These are phyloP conservation scores for Trichophyton simii DNA, from an alignment of 2,329 filamentous ascomycete species.

Conservation along the genomic window DNA sequence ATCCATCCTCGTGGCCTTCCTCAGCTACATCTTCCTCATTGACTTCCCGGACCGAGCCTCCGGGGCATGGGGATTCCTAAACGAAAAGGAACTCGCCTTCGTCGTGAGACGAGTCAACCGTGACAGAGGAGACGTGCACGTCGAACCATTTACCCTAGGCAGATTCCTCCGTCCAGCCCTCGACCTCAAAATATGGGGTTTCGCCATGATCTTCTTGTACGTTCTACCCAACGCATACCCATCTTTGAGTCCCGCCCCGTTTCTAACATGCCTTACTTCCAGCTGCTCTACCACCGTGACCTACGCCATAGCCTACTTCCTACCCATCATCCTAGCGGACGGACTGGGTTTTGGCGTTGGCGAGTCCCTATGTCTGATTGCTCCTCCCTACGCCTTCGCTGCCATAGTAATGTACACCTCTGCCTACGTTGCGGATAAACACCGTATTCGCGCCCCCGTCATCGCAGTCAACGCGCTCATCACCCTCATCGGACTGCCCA, in stretches of 20 bases:
- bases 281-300: constrained; percentile 57
- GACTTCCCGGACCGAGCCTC: constrained; percentile 26
- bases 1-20: constrained; percentile 17
- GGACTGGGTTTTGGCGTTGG: constrained; percentile 54
- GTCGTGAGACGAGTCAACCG: constrained; percentile 40
- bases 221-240: neutral
- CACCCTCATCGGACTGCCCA: constrained; percentile 54
- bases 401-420: constrained; percentile 49
- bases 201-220: constrained; percentile 40
- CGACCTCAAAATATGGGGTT: constrained; percentile 45
- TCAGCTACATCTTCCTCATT: constrained; percentile 24
- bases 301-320: constrained; percentile 69
- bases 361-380: constrained; percentile 56
- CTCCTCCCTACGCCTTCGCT: constrained; percentile 56
- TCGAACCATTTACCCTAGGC: constrained; percentile 36
- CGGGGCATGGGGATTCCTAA: constrained; percentile 25
- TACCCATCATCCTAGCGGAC: constrained; percentile 57
- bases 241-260: neutral
- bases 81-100: constrained; percentile 32
- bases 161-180: constrained; percentile 37
- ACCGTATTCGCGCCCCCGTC: constrained; percentile 52
- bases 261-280: constrained; percentile 4
- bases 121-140: constrained; percentile 41
- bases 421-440: constrained; percentile 55
- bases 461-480: constrained; percentile 54